Conservation (phyloP, 495 filamentous ascomycete species). For the Apodospora peruviana region DNA sequence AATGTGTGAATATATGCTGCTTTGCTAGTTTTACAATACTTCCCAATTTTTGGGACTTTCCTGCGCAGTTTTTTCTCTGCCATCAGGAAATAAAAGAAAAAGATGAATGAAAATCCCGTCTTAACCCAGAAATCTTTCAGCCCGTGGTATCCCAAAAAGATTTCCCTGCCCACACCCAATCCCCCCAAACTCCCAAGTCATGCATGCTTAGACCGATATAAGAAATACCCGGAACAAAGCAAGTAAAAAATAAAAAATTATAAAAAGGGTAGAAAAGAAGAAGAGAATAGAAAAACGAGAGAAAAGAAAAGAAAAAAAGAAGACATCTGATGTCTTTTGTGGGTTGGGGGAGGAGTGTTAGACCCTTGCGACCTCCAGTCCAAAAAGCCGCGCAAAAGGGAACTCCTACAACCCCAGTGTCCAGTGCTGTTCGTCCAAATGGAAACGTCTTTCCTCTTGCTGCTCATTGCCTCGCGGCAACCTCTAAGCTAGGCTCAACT, state of each 20-base stretch:
- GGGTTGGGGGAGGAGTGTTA: slow-evolving; percentile 2
- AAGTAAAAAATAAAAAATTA: slow-evolving; percentile 1
- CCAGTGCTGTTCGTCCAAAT: background rate
- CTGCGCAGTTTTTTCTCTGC: too few species aligned
- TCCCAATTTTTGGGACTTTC: too few species aligned
- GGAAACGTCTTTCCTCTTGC: background rate
- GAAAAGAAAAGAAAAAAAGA: slow-evolving; percentile 11
- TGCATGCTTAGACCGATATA: slow-evolving; percentile 8
- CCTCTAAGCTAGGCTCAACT: slow-evolving; percentile 9
- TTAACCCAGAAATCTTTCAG: background rate
- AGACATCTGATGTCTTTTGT: slow-evolving; percentile 1
- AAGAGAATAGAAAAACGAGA: slow-evolving; percentile 7
- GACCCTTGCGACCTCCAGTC: slow-evolving; percentile 7
- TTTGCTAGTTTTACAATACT: too few species aligned
- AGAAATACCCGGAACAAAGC: slow-evolving; percentile 1
- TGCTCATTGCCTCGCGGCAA: slow-evolving; percentile 23
- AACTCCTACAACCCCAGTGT: background rate
- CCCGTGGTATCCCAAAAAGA: background rate
- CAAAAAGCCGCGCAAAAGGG: slow-evolving; percentile 1
- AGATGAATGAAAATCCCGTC: background rate
- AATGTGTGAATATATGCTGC: too few species aligned
- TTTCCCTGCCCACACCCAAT: background rate
- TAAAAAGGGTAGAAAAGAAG: slow-evolving; percentile 12
- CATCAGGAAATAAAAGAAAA: background rate
- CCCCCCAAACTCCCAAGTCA: slow-evolving; percentile 5